Percentiles rank a stretch among this genome's conserved stretches.
Conservation (phyloP, 306 rosid species). For the Rubus parviflorus region DNA sequence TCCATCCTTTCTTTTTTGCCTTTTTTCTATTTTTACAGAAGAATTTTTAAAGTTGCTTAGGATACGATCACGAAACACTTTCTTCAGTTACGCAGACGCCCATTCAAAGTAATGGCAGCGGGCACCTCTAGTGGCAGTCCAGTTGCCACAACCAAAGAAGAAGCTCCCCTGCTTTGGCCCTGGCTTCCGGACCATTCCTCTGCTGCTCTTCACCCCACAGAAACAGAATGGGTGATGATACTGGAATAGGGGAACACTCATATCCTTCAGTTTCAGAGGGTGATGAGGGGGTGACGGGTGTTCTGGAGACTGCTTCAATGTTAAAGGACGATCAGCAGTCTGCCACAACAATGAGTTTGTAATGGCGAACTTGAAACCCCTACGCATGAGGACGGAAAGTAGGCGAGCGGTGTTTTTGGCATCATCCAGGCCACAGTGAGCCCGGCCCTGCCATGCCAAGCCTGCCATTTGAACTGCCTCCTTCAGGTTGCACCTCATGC, state of each 20-base stretch:
- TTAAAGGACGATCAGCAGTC: conserved; percentile 48
- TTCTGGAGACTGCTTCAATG: conserved; percentile 64
- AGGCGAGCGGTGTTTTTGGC: conserved; percentile 89
- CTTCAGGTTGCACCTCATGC: conserved; percentile 76
- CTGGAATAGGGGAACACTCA: conserved; percentile 41
- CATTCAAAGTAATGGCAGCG: conserved; percentile 90
- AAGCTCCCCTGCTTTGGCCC: conserved; percentile 82
- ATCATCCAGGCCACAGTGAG: conserved; percentile 94
- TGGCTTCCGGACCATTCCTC: conserved; percentile 67
- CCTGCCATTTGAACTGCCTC: conserved; percentile 92
- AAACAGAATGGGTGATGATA: conserved; percentile 57
- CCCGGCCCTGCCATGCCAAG: conserved; percentile 87
- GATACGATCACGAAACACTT: conserved; percentile 35
- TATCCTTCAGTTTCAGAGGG: conserved; percentile 57
- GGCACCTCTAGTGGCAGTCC: conserved; percentile 76
- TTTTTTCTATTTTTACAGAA: conserved; percentile 31
- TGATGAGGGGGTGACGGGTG: conserved; percentile 41
- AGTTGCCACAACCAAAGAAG: conserved; percentile 91
- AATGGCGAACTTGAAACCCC: conserved; percentile 72
- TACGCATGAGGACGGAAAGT: conserved; percentile 67
- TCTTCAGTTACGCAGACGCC: conserved; percentile 54
- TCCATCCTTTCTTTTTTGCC: conserved; percentile 33
- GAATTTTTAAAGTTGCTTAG: conserved; percentile 34
- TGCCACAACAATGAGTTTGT: conserved; percentile 74
- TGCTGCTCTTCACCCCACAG: conserved; percentile 84